These are phyloP conservation scores for Lactifluus volemus DNA, from an alignment of 768 basidiomycete genomes.

Conservation along the genomic window DNA sequence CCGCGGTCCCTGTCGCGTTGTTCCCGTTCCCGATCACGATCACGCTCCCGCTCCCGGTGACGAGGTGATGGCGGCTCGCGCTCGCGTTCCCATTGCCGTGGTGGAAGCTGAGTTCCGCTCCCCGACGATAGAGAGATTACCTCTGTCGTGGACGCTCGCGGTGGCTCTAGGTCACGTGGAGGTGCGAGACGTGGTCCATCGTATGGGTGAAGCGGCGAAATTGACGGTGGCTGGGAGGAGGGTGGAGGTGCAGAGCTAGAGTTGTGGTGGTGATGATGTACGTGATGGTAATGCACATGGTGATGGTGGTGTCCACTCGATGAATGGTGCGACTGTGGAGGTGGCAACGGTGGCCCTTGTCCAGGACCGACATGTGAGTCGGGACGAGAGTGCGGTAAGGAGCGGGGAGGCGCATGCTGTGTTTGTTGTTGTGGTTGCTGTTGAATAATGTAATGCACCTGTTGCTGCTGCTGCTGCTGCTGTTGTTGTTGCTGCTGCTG, in stretches of 20 bases:
- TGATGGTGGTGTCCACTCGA: conserved; percentile 22
- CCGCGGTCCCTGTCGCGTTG: conserved; percentile 15
- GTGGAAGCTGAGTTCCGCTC: not conserved
- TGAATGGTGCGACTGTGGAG: conserved; percentile 16
- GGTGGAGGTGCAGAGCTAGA: conserved; percentile 13
- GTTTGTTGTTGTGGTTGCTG: conserved; percentile 19
- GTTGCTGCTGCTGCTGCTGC: conserved; percentile 20
- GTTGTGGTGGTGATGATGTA: conserved; percentile 29
- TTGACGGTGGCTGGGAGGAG: conserved; percentile 14
- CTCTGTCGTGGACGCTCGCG: conserved; percentile 10
- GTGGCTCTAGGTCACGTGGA: conserved; percentile 12
- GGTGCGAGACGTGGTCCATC: conserved; percentile 9
- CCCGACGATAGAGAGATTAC: conserved; percentile 13
- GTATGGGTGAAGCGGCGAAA: conserved; percentile 19
- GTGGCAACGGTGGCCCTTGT: conserved; percentile 10
- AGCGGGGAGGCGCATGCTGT: conserved; percentile 2
- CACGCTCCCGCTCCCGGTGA: conserved; percentile 11
- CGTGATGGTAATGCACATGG: conserved; percentile 28
- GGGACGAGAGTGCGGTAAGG: conserved; percentile 7
- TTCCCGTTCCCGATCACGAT: conserved; percentile 22
- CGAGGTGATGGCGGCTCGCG: conserved; percentile 16
- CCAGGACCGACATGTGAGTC: conserved; percentile 17
- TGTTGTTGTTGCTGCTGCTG: conserved; percentile 17
- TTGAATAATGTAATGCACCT: conserved; percentile 12
- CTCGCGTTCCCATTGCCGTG: conserved; percentile 17